phyloP scores from a whole-genome alignment of 768 basidiomycete genomes.

The Naganishia randhawae region DNA sequence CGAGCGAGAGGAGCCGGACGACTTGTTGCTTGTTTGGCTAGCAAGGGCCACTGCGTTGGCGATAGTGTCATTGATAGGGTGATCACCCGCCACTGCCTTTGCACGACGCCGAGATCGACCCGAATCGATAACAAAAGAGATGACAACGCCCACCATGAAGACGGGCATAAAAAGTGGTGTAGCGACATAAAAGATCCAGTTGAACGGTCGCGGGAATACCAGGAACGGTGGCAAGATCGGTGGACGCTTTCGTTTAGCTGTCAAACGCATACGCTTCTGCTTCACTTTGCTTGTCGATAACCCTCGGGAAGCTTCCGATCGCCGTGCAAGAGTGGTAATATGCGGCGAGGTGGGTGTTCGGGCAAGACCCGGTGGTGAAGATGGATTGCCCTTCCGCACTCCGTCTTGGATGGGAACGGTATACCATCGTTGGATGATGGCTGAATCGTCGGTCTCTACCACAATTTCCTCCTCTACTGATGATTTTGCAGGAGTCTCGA shows the following conservation, averaged over 20 bases:
- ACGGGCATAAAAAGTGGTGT: slow-evolving; percentile 23
- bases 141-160: slow-evolving; percentile 23
- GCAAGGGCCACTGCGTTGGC: neutral
- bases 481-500: slow-evolving; percentile 12
- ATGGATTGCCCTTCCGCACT: neutral
- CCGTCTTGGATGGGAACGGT: slow-evolving; percentile 15
- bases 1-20: neutral
- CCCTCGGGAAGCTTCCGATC: neutral
- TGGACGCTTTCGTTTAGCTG: slow-evolving; percentile 8
- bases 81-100: neutral
- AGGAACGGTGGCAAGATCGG: slow-evolving; percentile 22
- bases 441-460: slow-evolving; percentile 22
- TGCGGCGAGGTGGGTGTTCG: neutral
- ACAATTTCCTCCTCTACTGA: slow-evolving; percentile 14
- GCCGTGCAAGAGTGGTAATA: neutral
- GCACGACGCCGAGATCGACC: slow-evolving; percentile 9
- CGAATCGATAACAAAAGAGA: slow-evolving; percentile 5
- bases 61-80: slow-evolving; percentile 12
- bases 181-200: slow-evolving; percentile 25
- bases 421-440: slow-evolving; percentile 24
- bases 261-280: slow-evolving; percentile 11
- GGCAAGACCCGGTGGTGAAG: neutral
- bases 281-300: neutral
- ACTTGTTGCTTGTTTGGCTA: neutral
- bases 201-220: slow-evolving; percentile 22